Evolutionary conservation across 176 grass and related monocot genomes (phyloP).

Genomic region (Carex pumila): DNA sequence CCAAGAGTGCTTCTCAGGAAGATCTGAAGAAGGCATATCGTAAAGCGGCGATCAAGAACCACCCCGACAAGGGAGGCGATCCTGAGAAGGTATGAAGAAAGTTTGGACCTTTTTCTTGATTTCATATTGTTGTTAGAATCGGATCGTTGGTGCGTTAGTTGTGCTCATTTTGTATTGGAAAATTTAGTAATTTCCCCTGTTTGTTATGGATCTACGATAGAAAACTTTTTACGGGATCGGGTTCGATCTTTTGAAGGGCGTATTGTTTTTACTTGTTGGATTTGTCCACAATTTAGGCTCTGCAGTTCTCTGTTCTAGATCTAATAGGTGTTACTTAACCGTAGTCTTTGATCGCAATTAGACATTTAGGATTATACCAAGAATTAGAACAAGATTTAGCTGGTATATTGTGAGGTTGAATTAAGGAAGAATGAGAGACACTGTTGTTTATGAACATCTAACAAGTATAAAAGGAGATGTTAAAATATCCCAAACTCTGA

Average conservation of each 20-base stretch:
- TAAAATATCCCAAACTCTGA: not conserved
- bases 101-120: not conserved
- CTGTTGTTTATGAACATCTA: not conserved
- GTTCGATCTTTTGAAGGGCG: not conserved
- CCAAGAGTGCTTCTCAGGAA: constrained; percentile 82
- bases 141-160: not conserved
- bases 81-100: constrained; percentile 72
- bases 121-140: constrained; percentile 9
- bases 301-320: not conserved
- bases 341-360: not conserved
- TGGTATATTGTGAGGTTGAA: not conserved
- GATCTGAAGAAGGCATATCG: constrained; percentile 99
- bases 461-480: not conserved
- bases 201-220: not conserved
- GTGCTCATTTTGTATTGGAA: not conserved
- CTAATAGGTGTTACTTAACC: not conserved
- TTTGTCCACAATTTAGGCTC: not conserved
- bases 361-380: not conserved
- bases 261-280: not conserved
- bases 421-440: not conserved
- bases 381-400: not conserved
- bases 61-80: constrained; percentile 96
- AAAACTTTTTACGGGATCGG: not conserved
- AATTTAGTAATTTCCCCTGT: not conserved
- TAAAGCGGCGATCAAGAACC: constrained; percentile 99